These are phyloP conservation scores for Phytopythium boreale DNA, from an alignment of 352 stramenopile genomes.

Conservation along the genomic window DNA sequence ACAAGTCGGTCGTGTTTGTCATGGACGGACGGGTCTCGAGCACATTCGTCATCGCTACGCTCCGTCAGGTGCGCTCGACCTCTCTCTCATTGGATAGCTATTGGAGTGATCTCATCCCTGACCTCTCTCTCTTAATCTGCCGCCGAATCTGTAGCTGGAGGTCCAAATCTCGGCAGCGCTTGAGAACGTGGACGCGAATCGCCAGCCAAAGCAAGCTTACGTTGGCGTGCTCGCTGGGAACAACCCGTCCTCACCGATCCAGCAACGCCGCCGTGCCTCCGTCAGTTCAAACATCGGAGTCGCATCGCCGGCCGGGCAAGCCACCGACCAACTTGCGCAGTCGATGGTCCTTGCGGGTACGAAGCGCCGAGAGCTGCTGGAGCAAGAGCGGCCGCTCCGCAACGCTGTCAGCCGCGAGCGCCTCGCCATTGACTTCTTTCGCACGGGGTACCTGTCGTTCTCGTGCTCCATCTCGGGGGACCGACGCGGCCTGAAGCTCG, in stretches of 20 bases:
- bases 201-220: conserved; percentile 50
- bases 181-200: conserved; percentile 17
- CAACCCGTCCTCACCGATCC: conserved; percentile 58
- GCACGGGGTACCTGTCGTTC: conserved; percentile 44
- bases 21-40: conserved; percentile 28
- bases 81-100: too few species aligned
- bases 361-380: conserved; percentile 47
- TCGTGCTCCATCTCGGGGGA: conserved; percentile 59
- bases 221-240: conserved; percentile 63
- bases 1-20: conserved; percentile 50
- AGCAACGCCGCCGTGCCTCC: conserved; percentile 37
- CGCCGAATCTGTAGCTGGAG: conserved; percentile 27
- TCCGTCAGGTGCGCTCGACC: conserved; percentile 21
- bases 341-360: conserved; percentile 23
- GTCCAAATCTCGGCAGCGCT: conserved; percentile 33
- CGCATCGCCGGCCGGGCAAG: not conserved
- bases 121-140: not conserved
- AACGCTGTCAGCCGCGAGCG: conserved; percentile 36
- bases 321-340: conserved; percentile 2
- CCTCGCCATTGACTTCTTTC: conserved; percentile 55
- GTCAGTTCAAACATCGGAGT: conserved; percentile 5
- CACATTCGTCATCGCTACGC: conserved; percentile 39
- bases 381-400: conserved; percentile 49
- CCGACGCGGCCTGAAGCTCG: conserved; percentile 48
- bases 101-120: not conserved